A percentile compares a stretch with the other conserved stretches of the same genome.
phyloP scores from a whole-genome alignment of 164 flowering plant species.

The Kalanchoe fedtschenkoi region DNA sequence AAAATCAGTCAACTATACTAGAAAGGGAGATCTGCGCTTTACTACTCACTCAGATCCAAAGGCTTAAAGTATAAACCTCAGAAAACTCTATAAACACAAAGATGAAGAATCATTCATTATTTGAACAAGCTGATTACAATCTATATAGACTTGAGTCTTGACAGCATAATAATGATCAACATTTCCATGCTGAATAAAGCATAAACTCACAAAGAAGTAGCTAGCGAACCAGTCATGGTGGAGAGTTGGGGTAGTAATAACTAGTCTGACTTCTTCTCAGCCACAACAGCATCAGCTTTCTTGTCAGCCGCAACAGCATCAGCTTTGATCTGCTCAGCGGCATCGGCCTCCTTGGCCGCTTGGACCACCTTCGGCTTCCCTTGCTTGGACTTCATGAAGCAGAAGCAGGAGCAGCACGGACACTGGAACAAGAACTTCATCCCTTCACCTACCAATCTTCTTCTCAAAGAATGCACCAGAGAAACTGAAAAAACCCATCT shows the following conservation, averaged over 20 bases:
- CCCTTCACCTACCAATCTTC: too few relatives aligned
- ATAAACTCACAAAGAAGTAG: neutral
- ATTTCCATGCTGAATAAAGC: too few relatives aligned
- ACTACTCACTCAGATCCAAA: neutral
- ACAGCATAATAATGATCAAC: neutral
- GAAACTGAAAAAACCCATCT: too few relatives aligned
- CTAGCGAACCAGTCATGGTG: neutral
- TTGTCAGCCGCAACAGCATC: neutral
- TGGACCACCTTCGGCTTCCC: constrained; percentile 22
- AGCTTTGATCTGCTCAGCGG: constrained; percentile 1
- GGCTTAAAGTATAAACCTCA: neutral
- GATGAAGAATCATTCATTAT: neutral
- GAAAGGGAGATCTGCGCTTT: too few relatives aligned
- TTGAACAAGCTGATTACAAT: neutral
- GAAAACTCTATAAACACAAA: neutral
- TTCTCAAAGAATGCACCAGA: neutral
- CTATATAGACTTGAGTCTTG: too few relatives aligned
- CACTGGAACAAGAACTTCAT: constrained; percentile 16
- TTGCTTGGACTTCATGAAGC: constrained; percentile 33
- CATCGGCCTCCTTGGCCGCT: neutral
- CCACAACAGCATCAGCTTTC: neutral
- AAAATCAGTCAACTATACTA: too few relatives aligned
- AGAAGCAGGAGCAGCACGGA: constrained; percentile 40
- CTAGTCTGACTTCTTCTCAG: neutral
- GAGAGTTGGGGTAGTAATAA: too few relatives aligned